Conservation (phyloP, 768 basidiomycete species). For the Pleurotus tuber-regium region DNA sequence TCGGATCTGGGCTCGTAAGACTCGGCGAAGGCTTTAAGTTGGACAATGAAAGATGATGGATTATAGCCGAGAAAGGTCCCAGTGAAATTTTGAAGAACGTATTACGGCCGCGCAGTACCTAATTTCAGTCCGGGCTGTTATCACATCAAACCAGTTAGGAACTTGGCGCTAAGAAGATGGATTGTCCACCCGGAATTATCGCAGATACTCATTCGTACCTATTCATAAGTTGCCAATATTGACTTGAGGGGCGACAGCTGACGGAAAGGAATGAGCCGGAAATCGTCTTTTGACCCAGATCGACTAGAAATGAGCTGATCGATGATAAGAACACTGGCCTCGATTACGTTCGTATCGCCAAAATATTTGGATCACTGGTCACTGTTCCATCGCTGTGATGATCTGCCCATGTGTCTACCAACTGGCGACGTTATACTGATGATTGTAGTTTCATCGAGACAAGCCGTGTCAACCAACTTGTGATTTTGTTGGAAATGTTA, state of each 20-base stretch:
- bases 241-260: neutral
- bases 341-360: too few relatives aligned
- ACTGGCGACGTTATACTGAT: neutral
- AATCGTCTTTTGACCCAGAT: slow-evolving; percentile 3
- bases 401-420: neutral
- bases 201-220: neutral
- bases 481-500: too few relatives aligned
- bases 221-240: neutral
- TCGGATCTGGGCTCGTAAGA: slow-evolving; percentile 2
- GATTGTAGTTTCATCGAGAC: neutral
- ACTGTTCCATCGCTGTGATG: neutral
- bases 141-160: slow-evolving; percentile 1
- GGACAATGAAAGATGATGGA: slow-evolving; percentile 3
- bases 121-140: slow-evolving; percentile 1
- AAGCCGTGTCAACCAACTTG: neutral
- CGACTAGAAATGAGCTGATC: neutral
- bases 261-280: neutral
- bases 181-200: slow-evolving; percentile 6
- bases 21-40: slow-evolving; percentile 10
- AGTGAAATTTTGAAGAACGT: neutral
- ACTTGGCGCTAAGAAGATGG: neutral
- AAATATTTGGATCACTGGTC: too few relatives aligned
- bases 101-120: slow-evolving; percentile 5
- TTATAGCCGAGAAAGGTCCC: slow-evolving; percentile 9
- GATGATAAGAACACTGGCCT: too few relatives aligned